These are phyloP conservation scores for Paraphoma chrysanthemicola DNA, from an alignment of 2,329 filamentous ascomycete genomes.

Conservation along the genomic window DNA sequence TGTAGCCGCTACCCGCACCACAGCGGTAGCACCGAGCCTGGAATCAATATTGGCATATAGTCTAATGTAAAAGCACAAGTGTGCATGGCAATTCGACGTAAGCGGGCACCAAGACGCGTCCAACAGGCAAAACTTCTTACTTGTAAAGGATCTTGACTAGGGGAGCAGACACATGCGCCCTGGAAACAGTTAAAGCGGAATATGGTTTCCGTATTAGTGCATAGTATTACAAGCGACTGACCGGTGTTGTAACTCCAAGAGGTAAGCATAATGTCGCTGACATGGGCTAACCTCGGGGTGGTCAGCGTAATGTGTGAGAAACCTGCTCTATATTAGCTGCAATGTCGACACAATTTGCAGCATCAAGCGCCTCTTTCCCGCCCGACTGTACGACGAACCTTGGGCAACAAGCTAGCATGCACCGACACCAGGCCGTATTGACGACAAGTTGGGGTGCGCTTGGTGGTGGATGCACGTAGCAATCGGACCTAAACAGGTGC, in stretches of 20 bases:
- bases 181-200: constrained; percentile 26
- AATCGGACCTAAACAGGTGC: constrained; percentile 19
- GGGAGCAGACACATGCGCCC: constrained; percentile 7
- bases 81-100: constrained; percentile 14
- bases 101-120: constrained; percentile 16
- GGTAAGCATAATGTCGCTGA: constrained; percentile 30
- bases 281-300: constrained; percentile 29
- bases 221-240: constrained; percentile 28
- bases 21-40: constrained; percentile 13
- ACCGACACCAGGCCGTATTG: constrained; percentile 2
- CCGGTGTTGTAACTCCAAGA: constrained; percentile 32
- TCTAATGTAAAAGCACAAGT: constrained; percentile 18
- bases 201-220: constrained; percentile 18
- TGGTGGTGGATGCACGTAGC: constrained; percentile 12
- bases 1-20: constrained; percentile 12
- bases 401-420: constrained; percentile 12
- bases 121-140: constrained; percentile 18
- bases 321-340: constrained; percentile 32
- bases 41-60: constrained; percentile 21
- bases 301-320: constrained; percentile 15
- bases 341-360: constrained; percentile 22
- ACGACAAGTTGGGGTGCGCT: constrained; percentile 4
- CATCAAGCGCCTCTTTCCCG: constrained; percentile 21
- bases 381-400: constrained; percentile 10
- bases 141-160: constrained; percentile 21